Evolutionary conservation across 208 protist genomes (phyloP).

Genomic region (Sergeia podlipaevii): DNA sequence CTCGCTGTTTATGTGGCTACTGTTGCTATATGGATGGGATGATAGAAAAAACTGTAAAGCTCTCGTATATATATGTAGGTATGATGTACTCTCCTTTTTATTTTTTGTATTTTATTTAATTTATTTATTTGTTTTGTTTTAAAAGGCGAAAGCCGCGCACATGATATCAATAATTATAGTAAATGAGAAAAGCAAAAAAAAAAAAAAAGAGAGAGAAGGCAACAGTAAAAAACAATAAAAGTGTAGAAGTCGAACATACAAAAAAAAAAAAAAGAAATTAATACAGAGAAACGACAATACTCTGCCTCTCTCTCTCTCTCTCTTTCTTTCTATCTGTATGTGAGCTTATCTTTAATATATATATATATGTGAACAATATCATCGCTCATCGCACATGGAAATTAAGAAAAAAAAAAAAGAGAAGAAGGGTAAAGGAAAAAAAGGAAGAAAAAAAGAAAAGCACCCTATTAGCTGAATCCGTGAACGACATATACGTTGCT

Average conservation of each 20-base stretch:
- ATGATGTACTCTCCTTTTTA: conserved; percentile 1
- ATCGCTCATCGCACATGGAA: too few species aligned
- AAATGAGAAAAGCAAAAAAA: conserved; percentile 1
- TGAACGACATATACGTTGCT: too few species aligned
- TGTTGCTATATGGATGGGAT: too few species aligned
- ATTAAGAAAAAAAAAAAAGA: background rate
- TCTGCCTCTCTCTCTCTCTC: too few species aligned
- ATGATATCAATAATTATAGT: too few species aligned
- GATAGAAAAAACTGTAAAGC: background rate
- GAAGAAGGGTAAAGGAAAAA: conserved; percentile 4
- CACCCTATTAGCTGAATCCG: too few species aligned
- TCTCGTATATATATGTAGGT: conserved; percentile 1
- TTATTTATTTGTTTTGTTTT: background rate
- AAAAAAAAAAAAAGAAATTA: background rate
- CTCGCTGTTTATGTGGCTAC: background rate
- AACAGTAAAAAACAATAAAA: conserved; percentile 1
- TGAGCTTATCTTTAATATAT: too few species aligned
- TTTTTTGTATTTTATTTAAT: too few species aligned
- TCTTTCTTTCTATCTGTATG: too few species aligned
- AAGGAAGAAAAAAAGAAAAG: conserved; percentile 9
- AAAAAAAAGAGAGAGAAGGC: background rate
- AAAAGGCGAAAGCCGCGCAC: too few species aligned
- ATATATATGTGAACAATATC: too few species aligned
- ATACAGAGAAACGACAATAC: too few species aligned
- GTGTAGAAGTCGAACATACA: background rate